A percentile compares a stretch with the other conserved stretches of the same genome.
Evolutionary conservation across 306 rosid species (phyloP).

Genomic region (Castanea mollissima): DNA sequence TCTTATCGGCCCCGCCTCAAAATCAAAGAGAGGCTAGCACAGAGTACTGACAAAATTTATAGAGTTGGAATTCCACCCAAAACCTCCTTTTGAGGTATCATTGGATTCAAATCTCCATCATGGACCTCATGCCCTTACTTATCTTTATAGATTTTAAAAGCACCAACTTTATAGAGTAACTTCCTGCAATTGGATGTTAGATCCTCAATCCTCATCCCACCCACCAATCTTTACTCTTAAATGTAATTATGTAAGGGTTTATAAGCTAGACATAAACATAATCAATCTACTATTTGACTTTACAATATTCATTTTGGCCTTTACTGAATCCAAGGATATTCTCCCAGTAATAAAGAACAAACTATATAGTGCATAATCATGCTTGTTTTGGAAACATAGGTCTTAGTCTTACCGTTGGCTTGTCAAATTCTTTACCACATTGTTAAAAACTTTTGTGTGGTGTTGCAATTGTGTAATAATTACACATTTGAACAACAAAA

Average conservation of each 20-base stretch:
- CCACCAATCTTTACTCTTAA: not conserved
- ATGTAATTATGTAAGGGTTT: no score
- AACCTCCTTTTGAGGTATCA: constrained; percentile 3
- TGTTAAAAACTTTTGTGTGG: no score
- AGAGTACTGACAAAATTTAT: constrained; percentile 31
- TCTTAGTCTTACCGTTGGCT: not conserved
- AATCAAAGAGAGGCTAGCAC: constrained; percentile 4
- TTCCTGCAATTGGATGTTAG: not conserved
- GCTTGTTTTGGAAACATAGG: not conserved
- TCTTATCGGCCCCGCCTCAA: constrained; percentile 1
- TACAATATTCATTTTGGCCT: not conserved
- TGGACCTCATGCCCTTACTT: not conserved
- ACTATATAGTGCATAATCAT: not conserved
- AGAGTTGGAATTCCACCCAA: constrained; percentile 66
- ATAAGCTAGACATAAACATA: not conserved
- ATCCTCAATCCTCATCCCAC: no score
- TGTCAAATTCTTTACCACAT: not conserved
- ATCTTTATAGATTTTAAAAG: not conserved
- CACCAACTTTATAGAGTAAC: not conserved
- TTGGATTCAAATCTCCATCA: constrained; percentile 2
- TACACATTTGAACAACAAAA: not conserved
- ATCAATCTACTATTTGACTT: not conserved
- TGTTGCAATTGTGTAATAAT: not conserved
- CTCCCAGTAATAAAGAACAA: not conserved
- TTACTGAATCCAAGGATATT: not conserved